Percentiles rank a stretch among this genome's conserved stretches.
Conservation (phyloP, 805 yeast genomes). For the Wickerhamomyces strasburgensis region DNA sequence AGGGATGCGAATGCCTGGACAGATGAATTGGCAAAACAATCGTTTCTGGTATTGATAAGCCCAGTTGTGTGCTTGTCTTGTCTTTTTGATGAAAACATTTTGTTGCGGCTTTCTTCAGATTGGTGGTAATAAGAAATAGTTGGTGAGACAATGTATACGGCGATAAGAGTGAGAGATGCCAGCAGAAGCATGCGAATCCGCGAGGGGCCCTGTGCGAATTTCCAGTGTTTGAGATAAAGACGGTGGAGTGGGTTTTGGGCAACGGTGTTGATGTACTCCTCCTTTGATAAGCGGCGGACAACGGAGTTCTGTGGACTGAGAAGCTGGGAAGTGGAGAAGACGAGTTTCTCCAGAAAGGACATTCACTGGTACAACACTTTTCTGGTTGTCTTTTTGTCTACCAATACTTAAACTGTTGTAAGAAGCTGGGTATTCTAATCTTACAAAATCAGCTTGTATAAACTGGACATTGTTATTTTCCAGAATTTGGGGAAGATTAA, state of each 20-base stretch:
- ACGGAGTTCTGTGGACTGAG: neutral
- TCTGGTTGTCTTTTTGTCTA: too few relatives aligned
- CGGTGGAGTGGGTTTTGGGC: constrained; percentile 12
- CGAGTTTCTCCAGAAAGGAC: constrained; percentile 6
- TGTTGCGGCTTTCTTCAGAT: constrained; percentile 17
- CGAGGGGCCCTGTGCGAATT: constrained; percentile 6
- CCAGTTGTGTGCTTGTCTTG: constrained; percentile 80
- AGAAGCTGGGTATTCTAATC: too few relatives aligned
- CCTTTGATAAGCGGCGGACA: constrained; percentile 9
- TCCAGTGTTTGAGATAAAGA: constrained; percentile 22
- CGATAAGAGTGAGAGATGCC: constrained; percentile 19
- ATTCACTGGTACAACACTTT: too few relatives aligned
- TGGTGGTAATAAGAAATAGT: constrained; percentile 17
- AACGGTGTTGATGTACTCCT: constrained; percentile 11
- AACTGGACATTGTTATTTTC: too few relatives aligned
- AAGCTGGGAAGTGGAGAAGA: neutral
- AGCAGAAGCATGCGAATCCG: constrained; percentile 21
- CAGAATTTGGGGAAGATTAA: too few relatives aligned
- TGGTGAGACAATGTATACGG: constrained; percentile 31
- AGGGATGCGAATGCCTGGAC: constrained; percentile 72
- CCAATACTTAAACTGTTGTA: too few relatives aligned
- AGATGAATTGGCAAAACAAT: constrained; percentile 89
- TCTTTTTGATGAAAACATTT: constrained; percentile 41
- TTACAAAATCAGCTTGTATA: too few relatives aligned
- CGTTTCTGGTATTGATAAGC: constrained; percentile 73